Conservation (phyloP, 140 eudicot genomes). For the Erigeron philadelphicus region DNA sequence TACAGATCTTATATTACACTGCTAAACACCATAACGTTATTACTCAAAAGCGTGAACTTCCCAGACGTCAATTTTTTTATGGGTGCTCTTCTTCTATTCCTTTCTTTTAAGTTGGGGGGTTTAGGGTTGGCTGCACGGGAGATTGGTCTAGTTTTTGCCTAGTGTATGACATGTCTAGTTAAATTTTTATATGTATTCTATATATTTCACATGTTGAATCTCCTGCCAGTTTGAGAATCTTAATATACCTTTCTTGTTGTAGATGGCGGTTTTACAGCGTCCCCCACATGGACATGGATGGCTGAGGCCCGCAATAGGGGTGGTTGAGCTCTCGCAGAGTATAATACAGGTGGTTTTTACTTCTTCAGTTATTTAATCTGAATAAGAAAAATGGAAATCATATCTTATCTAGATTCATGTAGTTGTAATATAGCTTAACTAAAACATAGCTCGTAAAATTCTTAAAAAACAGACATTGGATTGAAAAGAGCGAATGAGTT, state of each 20-base stretch:
- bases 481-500: too few relatives aligned
- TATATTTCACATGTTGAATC: background rate
- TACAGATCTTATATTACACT: too few relatives aligned
- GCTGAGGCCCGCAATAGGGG: conserved; percentile 97
- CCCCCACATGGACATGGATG: conserved; percentile 88
- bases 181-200: background rate
- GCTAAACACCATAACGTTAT: too few relatives aligned
- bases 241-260: conserved; percentile 23
- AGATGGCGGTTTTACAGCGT: conserved; percentile 89
- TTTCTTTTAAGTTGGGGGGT: background rate
- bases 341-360: conserved; percentile 59
- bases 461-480: too few relatives aligned
- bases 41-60: too few relatives aligned
- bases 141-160: too few relatives aligned
- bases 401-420: background rate
- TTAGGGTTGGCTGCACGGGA: background rate
- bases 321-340: conserved; percentile 85
- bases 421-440: background rate
- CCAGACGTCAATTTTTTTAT: too few relatives aligned
- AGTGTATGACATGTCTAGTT: background rate
- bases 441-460: too few relatives aligned
- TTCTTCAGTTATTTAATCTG: background rate
- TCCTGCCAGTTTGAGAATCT: background rate
- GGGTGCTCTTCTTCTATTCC: background rate
- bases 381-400: background rate